Evolutionary conservation across 2,329 filamentous ascomycete species (phyloP), one percentile per base, ranked within the genome.

Genomic region (Clarireedia homoeocarpa): DNA sequence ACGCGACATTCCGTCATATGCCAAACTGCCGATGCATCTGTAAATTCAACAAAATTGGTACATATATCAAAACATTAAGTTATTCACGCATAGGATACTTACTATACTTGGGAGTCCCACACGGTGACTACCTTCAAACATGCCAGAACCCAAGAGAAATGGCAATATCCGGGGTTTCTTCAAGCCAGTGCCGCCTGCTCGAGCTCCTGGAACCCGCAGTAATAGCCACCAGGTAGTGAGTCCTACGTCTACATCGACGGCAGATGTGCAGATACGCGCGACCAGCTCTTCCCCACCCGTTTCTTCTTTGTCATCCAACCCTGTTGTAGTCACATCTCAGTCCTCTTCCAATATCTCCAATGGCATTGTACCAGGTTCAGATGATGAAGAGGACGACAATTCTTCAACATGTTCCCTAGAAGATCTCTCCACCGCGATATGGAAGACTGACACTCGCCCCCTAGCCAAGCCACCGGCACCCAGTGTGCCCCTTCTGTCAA

Each of bases 311-410:
- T 38, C 42, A 24, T 39, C 53, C 10, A 20, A 36, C 12, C 47
- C 46, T 44, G 42, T n/a, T 5, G 30, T 42, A 39, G n/a, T 12
- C 39, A n/a, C 26, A 20, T 17, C 38, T 5, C 53, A 34, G 27
- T 45, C 42, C 36, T 51, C 53, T 15, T 30, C 26, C 3, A 44
- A 51, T 44, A 45, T 42, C 17, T 50, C 53, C 14, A 51, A 34
- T 45, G 38, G 53, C 15, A 51, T 85, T 55, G 86, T 91, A 42
- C 77, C 77, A 47, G 84, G 81, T 53, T 91, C 88, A 0, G 88
- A 91, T 65, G 85, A 86, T 9, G 79, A 78, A 44, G 77, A 80
- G 46, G 78, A 77, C 27, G 77, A 80, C 3, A 30, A 39, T n/a
- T 46, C 23, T 49, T 85, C 85, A 0, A 74, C 80, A 57, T 74